Percentiles rank a stretch among this genome's conserved stretches.
phyloP scores from a whole-genome alignment of 1,284 basidiomycete genomes.

The Omphalotus olearius region DNA sequence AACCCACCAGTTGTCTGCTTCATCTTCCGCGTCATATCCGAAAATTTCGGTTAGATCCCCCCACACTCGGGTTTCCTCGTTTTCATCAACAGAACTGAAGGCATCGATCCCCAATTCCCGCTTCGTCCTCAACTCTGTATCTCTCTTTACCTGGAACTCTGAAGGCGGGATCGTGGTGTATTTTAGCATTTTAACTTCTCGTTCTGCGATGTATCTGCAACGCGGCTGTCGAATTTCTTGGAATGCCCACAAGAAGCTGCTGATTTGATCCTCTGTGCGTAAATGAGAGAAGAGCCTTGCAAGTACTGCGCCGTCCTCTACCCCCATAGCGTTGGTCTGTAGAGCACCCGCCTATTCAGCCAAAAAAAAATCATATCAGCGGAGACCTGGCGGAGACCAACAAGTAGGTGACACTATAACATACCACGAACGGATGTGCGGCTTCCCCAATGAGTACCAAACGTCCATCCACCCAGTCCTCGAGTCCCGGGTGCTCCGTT shows the following conservation, averaged over 20 bases:
- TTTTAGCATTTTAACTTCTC: conserved; percentile 10
- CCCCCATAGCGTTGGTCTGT: conserved; percentile 39
- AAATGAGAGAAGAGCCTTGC: conserved; percentile 40
- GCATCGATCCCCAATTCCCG: background rate
- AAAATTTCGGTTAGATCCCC: conserved; percentile 10
- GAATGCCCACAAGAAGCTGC: conserved; percentile 25
- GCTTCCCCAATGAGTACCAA: conserved; percentile 49
- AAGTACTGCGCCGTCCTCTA: conserved; percentile 47
- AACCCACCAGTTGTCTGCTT: conserved; percentile 16
- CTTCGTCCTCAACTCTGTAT: conserved; percentile 1
- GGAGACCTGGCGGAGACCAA: background rate
- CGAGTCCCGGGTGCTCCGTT: conserved; percentile 31
- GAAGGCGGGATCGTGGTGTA: conserved; percentile 13
- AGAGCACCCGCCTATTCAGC: conserved; percentile 42
- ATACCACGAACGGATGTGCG: conserved; percentile 48
- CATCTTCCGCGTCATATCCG: conserved; percentile 13
- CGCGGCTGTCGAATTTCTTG: conserved; percentile 37
- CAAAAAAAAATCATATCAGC: conserved; percentile 1
- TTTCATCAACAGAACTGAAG: too few species aligned
- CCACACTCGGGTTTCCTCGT: conserved; percentile 2
- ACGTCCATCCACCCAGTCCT: conserved; percentile 52
- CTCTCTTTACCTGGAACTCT: conserved; percentile 4
- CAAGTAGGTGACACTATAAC: conserved; percentile 15
- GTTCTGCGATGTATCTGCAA: conserved; percentile 25
- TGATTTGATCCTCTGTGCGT: too few species aligned